These are phyloP conservation scores for Rutstroemia sp. DNA, from an alignment of 2,329 filamentous ascomycete genomes.

Conservation along the genomic window DNA sequence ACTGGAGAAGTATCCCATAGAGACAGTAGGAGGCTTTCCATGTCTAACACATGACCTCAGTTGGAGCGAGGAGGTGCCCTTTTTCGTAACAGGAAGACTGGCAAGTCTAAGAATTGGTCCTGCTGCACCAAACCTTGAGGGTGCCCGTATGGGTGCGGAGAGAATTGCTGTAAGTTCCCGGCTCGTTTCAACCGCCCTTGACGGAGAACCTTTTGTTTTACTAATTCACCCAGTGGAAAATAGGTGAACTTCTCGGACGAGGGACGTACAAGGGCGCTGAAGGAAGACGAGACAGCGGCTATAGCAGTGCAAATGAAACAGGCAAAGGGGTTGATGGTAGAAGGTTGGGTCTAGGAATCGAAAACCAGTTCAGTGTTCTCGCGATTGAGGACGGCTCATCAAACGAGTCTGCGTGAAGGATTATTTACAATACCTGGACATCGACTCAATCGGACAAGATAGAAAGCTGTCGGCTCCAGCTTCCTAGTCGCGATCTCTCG, in stretches of 20 bases:
- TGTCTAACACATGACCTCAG: slow-evolving; percentile 69
- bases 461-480: no score
- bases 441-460: no score
- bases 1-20: slow-evolving; percentile 50
- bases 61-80: slow-evolving; percentile 65
- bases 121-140: slow-evolving; percentile 66
- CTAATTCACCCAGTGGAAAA: slow-evolving; percentile 14
- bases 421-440: neutral
- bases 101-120: slow-evolving; percentile 64
- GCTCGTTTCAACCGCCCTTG: neutral
- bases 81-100: slow-evolving; percentile 64
- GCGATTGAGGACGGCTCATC: neutral
- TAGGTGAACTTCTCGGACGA: slow-evolving; percentile 15
- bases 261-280: neutral
- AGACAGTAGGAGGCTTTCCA: slow-evolving; percentile 58
- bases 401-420: neutral
- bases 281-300: slow-evolving; percentile 11
- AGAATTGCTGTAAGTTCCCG: slow-evolving; percentile 34
- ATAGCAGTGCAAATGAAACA: slow-evolving; percentile 5
- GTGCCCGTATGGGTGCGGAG: slow-evolving; percentile 65
- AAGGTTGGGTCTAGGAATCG: slow-evolving; percentile 18
- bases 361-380: slow-evolving; percentile 21
- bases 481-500: no score
- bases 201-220: neutral
- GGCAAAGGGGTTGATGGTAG: slow-evolving; percentile 17